A percentile compares a stretch with the other conserved stretches of the same genome.
Evolutionary conservation across 345 rosid species (phyloP).

Genomic region (Salix purpurea): DNA sequence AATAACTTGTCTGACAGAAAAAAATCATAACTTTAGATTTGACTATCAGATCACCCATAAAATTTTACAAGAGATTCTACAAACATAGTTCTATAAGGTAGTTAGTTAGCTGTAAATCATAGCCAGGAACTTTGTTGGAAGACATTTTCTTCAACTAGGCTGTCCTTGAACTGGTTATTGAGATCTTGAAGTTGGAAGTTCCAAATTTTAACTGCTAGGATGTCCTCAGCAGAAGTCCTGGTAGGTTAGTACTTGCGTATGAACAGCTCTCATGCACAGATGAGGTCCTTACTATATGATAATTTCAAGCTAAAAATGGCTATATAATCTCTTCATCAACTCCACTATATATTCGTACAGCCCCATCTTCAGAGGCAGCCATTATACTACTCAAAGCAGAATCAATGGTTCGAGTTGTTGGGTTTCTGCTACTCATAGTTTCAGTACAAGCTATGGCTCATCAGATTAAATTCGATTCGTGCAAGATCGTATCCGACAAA

Average conservation of each 20-base stretch:
- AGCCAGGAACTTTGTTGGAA: neutral
- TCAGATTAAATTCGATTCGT: too few species aligned
- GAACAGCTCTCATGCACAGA: neutral
- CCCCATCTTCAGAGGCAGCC: neutral
- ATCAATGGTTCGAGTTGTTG: neutral
- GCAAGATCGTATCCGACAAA: conserved; percentile 3
- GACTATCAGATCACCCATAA: too few species aligned
- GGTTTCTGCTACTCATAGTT: neutral
- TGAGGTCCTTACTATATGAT: neutral
- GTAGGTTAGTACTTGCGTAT: neutral
- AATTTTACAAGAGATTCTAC: too few species aligned
- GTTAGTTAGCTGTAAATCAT: too few species aligned
- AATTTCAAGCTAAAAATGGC: too few species aligned
- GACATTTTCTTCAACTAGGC: neutral
- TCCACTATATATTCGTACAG: neutral
- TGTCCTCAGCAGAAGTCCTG: too few species aligned
- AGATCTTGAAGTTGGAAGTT: too few species aligned
- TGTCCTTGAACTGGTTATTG: neutral
- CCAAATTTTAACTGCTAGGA: too few species aligned
- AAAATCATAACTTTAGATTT: too few species aligned
- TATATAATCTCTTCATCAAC: neutral
- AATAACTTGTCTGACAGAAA: too few species aligned
- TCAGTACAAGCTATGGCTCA: too few species aligned
- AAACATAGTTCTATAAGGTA: too few species aligned
- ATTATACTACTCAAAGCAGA: neutral